Evolutionary conservation across 345 rosid genomes (phyloP).

Genomic region (Brassica cretica): DNA sequence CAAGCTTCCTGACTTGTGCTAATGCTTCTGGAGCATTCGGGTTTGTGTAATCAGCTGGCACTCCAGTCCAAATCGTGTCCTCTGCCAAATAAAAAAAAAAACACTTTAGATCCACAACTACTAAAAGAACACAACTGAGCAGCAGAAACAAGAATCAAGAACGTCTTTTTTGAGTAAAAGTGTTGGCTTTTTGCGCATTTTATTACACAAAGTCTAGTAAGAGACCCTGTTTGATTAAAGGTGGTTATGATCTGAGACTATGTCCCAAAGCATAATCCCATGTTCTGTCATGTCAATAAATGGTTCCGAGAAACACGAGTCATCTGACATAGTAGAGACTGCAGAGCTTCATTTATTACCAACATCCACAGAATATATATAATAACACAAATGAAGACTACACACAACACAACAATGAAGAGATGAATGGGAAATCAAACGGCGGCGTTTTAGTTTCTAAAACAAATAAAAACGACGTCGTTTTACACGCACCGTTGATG

Average conservation of each 20-base stretch:
- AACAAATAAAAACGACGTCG: background rate
- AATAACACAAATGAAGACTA: background rate
- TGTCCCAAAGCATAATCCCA: background rate
- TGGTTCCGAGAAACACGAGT: background rate
- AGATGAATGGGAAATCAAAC: background rate
- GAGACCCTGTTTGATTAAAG: background rate
- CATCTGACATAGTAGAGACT: constrained; percentile 14
- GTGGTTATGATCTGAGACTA: background rate
- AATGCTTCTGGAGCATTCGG: constrained; percentile 64
- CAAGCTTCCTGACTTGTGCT: constrained; percentile 68
- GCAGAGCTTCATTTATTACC: constrained; percentile 24
- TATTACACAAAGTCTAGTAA: background rate
- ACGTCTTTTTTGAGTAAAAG: background rate
- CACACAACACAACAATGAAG: background rate
- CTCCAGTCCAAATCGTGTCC: constrained; percentile 91
- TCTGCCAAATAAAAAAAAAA: constrained; percentile 42
- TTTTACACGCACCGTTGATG: constrained; percentile 59
- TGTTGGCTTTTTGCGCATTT: background rate
- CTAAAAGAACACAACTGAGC: background rate
- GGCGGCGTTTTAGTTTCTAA: too few relatives aligned
- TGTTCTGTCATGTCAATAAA: constrained; percentile 1
- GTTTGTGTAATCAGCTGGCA: constrained; percentile 65
- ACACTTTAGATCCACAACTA: constrained; percentile 6
- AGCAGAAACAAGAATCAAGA: background rate
- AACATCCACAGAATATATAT: background rate